Conservation (phyloP, 495 filamentous ascomycete species). For the Talaromyces borbonicus region DNA sequence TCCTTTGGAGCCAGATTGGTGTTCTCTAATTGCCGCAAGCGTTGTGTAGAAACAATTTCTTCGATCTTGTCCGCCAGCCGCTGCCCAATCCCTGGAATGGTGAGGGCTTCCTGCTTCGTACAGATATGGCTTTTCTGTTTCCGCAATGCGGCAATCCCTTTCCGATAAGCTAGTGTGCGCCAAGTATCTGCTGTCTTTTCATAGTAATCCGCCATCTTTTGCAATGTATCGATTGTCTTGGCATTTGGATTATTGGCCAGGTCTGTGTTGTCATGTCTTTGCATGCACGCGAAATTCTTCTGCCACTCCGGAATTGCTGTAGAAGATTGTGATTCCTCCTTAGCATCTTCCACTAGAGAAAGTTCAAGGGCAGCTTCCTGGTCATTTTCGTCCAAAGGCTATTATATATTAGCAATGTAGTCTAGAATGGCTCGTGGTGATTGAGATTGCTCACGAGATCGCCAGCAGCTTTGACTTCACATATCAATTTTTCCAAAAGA, state of each 20-base stretch:
- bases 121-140: slow-evolving; percentile 56
- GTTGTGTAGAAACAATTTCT: slow-evolving; percentile 74
- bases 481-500: slow-evolving; percentile 48
- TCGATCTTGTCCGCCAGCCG: slow-evolving; percentile 82
- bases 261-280: slow-evolving; percentile 37
- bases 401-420: neutral
- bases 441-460: slow-evolving; percentile 36
- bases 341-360: slow-evolving; percentile 13
- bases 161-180: slow-evolving; percentile 69
- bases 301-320: slow-evolving; percentile 24
- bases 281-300: slow-evolving; percentile 59
- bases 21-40: slow-evolving; percentile 62
- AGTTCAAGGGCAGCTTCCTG: slow-evolving; percentile 3
- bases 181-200: slow-evolving; percentile 66
- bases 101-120: slow-evolving; percentile 57
- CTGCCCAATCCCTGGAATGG: slow-evolving; percentile 61
- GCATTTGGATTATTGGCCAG: slow-evolving; percentile 51
- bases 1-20: slow-evolving; percentile 56
- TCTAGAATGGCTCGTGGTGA: neutral
- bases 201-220: slow-evolving; percentile 80
- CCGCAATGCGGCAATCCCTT: slow-evolving; percentile 62
- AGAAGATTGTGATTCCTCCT: no score
- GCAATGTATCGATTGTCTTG: slow-evolving; percentile 65
- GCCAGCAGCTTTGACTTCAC: slow-evolving; percentile 41
- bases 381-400: slow-evolving; percentile 37